phyloP scores from a whole-genome alignment of 768 basidiomycete genomes.

The Plicaturopsis crispa region DNA sequence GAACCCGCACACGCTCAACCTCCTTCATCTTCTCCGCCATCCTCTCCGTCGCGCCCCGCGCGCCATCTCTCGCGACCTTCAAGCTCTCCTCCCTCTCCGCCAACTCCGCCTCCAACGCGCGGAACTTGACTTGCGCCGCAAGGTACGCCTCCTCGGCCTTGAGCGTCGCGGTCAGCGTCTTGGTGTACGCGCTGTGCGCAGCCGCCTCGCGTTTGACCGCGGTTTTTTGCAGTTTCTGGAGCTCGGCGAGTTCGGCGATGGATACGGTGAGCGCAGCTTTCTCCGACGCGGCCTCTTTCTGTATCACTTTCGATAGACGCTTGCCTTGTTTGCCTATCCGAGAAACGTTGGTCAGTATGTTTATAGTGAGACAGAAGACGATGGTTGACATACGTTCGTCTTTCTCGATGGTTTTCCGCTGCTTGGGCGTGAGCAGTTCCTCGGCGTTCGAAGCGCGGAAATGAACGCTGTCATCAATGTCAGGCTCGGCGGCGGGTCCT shows the following conservation, averaged over 20 bases:
- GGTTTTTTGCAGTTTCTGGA: conserved; percentile 65
- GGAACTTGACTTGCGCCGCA: conserved; percentile 53
- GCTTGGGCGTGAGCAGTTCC: conserved; percentile 36
- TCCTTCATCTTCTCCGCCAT: conserved; percentile 69
- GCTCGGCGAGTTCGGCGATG: conserved; percentile 53
- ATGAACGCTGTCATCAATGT: conserved; percentile 31
- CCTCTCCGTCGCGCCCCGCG: conserved; percentile 49
- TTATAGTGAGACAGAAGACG: not conserved
- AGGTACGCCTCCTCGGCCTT: conserved; percentile 56
- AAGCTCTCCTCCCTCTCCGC: conserved; percentile 38
- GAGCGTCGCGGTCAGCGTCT: conserved; percentile 47
- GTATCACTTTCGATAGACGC: conserved; percentile 61
- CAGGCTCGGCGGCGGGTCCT: conserved; percentile 36
- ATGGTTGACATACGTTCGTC: conserved; percentile 35
- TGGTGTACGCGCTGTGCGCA: conserved; percentile 45
- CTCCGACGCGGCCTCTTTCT: conserved; percentile 61
- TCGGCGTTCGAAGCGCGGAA: conserved; percentile 40
- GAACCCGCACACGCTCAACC: conserved; percentile 55
- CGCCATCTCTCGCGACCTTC: conserved; percentile 42
- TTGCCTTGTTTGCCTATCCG: conserved; percentile 48
- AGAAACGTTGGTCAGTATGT: not conserved
- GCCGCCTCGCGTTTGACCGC: conserved; percentile 62
- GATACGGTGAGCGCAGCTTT: conserved; percentile 52
- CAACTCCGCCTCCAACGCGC: conserved; percentile 41
- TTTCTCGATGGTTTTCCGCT: conserved; percentile 43